These are phyloP conservation scores for Volvox reticuliferus DNA, from an alignment of 139 green algal species.

Conservation along the genomic window DNA sequence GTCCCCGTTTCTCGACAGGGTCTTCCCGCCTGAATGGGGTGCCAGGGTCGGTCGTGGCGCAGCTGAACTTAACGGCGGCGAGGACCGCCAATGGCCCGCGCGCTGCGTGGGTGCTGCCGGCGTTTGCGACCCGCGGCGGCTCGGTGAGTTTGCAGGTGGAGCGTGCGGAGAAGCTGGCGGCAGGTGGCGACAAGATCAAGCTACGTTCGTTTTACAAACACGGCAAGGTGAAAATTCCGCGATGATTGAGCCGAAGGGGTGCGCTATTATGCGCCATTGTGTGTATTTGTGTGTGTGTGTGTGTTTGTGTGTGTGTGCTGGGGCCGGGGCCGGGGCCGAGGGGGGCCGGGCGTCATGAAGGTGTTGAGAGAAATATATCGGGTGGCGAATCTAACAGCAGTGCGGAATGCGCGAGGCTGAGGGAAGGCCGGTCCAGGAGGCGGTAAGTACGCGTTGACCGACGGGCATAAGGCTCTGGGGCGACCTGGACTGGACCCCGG, in stretches of 20 bases:
- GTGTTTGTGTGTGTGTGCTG: too few species aligned
- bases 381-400: too few species aligned
- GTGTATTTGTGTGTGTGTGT: too few species aligned
- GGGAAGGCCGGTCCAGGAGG: too few species aligned
- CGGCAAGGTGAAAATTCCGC: neutral
- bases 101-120: slow-evolving; percentile 51
- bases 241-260: neutral
- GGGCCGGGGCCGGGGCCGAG: too few species aligned
- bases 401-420: too few species aligned
- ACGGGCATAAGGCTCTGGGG: too few species aligned
- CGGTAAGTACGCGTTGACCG: too few species aligned
- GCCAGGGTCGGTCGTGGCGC: neutral
- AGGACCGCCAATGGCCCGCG: neutral
- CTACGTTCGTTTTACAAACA: neutral
- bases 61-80: neutral
- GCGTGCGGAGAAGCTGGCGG: slow-evolving; percentile 22
- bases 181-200: neutral
- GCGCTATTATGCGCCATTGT: neutral
- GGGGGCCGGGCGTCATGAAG: too few species aligned
- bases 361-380: too few species aligned
- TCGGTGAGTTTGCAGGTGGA: neutral
- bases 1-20: neutral
- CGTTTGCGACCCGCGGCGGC: slow-evolving; percentile 53
- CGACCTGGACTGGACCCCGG: too few species aligned
- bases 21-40: neutral